Evolutionary conservation across 2,329 filamentous ascomycete genomes (phyloP).

Genomic region (Fusarium sp.): DNA sequence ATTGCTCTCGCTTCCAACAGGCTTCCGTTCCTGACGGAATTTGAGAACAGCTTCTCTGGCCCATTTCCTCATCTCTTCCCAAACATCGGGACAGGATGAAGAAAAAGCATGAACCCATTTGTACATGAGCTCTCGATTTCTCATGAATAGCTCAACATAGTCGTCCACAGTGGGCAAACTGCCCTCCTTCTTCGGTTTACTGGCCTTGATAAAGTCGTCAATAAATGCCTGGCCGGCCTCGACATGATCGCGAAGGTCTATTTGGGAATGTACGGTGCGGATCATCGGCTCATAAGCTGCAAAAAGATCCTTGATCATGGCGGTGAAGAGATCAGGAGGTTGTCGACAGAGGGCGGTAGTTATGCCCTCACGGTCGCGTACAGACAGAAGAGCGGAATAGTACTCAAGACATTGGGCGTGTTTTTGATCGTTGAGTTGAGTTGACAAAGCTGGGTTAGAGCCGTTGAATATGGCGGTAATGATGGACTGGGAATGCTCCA

Average conservation of each 20-base stretch:
- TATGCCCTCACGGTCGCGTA: conserved; percentile 79
- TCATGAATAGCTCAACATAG: conserved; percentile 73
- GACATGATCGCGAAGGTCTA: conserved; percentile 77
- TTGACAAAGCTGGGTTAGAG: conserved; percentile 57
- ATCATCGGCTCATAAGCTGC: conserved; percentile 80
- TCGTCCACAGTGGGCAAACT: conserved; percentile 73
- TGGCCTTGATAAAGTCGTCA: conserved; percentile 73
- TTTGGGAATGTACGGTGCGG: conserved; percentile 73
- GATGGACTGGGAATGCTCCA: conserved; percentile 66
- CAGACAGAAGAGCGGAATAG: conserved; percentile 74
- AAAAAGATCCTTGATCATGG: conserved; percentile 71
- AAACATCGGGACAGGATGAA: conserved; percentile 73
- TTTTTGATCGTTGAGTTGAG: conserved; percentile 66
- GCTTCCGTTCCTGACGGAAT: conserved; percentile 57
- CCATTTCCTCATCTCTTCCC: conserved; percentile 70
- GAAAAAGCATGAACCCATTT: conserved; percentile 77
- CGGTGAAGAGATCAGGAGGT: conserved; percentile 78
- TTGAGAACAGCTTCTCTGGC: conserved; percentile 66
- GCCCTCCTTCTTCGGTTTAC: conserved; percentile 56
- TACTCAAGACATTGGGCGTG: conserved; percentile 76
- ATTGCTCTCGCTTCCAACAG: background rate
- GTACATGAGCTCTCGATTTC: conserved; percentile 72
- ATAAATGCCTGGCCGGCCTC: conserved; percentile 75
- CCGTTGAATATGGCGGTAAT: conserved; percentile 72
- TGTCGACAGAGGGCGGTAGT: conserved; percentile 73